Evolutionary conservation across 1,139 yeast species (phyloP), one percentile per base, ranked within the genome.

Genomic region (Casaregolazyma lundiana): DNA sequence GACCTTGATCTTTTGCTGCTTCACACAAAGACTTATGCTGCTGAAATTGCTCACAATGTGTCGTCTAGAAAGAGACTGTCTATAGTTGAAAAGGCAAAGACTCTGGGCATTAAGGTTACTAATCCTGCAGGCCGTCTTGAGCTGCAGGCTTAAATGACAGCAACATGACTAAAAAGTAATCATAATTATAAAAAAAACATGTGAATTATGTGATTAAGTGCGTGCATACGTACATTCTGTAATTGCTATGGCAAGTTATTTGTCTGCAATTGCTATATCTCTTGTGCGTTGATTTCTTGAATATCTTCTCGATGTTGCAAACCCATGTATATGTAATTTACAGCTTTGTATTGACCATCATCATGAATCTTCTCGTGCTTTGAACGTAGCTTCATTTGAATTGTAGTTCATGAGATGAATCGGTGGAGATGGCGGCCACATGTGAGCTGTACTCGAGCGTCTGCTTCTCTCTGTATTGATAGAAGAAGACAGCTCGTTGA

Each of bases 1-100:
- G 98, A 92, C 72, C 85, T 94, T 73, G 98, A 94, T 72, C 84
- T 89, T 65, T 82, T 94, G 73, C 80, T 90, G 73, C 76, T 94
- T 82, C 97, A 92, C 88, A 84, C 96, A 77, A 88, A 86, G 81
- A 78, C 96, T 66, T 92, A 87, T 77, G 98, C 98, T 74, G 99
- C 97, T 73, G 98, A 92, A 79, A 94, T 94, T 68, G 96, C 97
- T 66, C 96, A 88, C 90, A 87, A 85, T 76, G 92, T 94, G 65
- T 89, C 97, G 65, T 87, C 98, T 66, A 90, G 82, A 80, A 90
- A 94, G 92, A 89, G 99, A 82, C 89, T 90, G 69, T 92, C 79
- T 69, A 87, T 94, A 67, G 83, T 94, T 68, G 84, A 95, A 66
- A 90, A 89, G 80, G 98, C 99, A 68, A 90, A 89, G 84, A 89